Evolutionary conservation across 495 filamentous ascomycete genomes (phyloP).

Genomic region (Massariosphaeria phaeospora): DNA sequence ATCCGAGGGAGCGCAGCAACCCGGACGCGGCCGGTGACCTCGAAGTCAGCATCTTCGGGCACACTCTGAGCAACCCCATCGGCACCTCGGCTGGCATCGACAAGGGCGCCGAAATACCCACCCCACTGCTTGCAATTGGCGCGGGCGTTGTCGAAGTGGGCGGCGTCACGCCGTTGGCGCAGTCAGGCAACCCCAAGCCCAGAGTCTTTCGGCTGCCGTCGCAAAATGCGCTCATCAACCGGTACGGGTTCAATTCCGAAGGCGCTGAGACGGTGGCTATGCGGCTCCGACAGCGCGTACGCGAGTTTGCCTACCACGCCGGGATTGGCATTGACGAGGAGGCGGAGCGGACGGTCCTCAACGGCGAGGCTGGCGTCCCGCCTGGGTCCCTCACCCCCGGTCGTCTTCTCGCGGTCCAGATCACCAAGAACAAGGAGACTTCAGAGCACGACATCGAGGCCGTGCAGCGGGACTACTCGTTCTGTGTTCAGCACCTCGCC

Average conservation of each 20-base stretch:
- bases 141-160: conserved; percentile 84
- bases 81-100: conserved; percentile 91
- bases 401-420: conserved; percentile 79
- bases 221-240: conserved; percentile 83
- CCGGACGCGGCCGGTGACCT: conserved; percentile 50
- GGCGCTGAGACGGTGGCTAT: conserved; percentile 83
- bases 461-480: conserved; percentile 77
- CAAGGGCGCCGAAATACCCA: conserved; percentile 84
- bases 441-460: conserved; percentile 77
- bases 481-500: conserved; percentile 74
- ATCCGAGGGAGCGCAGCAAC: conserved; percentile 68
- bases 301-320: conserved; percentile 64
- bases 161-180: conserved; percentile 77
- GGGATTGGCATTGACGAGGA: conserved; percentile 60
- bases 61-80: conserved; percentile 73
- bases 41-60: conserved; percentile 67
- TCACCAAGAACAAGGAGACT: conserved; percentile 94
- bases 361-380: conserved; percentile 59
- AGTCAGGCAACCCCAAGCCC: conserved; percentile 79
- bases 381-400: conserved; percentile 73
- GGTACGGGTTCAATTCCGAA: conserved; percentile 88
- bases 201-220: conserved; percentile 80
- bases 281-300: conserved; percentile 68
- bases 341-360: conserved; percentile 65
- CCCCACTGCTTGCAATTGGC: conserved; percentile 74